Conservation (phyloP, 495 filamentous ascomycete species). For the Hapsidospora chrysogenum region DNA sequence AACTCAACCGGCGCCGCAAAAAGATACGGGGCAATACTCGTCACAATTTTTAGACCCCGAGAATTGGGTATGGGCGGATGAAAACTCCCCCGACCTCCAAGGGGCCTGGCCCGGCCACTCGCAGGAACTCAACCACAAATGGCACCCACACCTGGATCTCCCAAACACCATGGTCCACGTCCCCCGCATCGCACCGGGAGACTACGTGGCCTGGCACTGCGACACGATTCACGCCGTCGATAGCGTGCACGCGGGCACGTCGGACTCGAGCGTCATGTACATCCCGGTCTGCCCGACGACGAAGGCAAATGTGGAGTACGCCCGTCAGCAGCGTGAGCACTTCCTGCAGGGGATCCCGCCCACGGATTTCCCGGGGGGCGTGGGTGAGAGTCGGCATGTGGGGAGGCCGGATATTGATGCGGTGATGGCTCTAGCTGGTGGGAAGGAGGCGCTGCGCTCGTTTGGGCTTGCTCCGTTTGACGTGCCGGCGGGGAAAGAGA, state of each 20-base stretch:
- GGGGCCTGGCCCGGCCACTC: slow-evolving; percentile 59
- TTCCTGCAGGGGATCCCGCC: slow-evolving; percentile 45
- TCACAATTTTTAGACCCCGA: slow-evolving; percentile 12
- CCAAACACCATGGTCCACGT: slow-evolving; percentile 62
- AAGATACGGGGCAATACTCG: neutral
- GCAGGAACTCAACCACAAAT: slow-evolving; percentile 54
- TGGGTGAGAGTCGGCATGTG: slow-evolving; percentile 41
- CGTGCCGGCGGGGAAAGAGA: neutral
- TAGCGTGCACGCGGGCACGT: slow-evolving; percentile 48
- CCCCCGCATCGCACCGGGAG: slow-evolving; percentile 60
- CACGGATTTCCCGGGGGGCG: slow-evolving; percentile 59
- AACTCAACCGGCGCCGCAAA: neutral
- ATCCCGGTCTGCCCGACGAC: slow-evolving; percentile 76
- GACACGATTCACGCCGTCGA: slow-evolving; percentile 78
- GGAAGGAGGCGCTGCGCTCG: neutral
- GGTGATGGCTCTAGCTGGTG: neutral
- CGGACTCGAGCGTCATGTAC: slow-evolving; percentile 69
- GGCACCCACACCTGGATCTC: slow-evolving; percentile 68
- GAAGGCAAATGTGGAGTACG: slow-evolving; percentile 51
- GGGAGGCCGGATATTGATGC: slow-evolving; percentile 14
- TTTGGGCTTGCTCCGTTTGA: neutral
- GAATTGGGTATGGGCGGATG: slow-evolving; percentile 34
- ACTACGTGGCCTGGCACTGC: slow-evolving; percentile 87
- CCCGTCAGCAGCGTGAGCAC: slow-evolving; percentile 48
- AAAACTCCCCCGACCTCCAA: slow-evolving; percentile 42